Evolutionary conservation across 2,329 filamentous ascomycete species (phyloP), one percentile per base, ranked within the genome.

Genomic region (Alternaria burnsii): DNA sequence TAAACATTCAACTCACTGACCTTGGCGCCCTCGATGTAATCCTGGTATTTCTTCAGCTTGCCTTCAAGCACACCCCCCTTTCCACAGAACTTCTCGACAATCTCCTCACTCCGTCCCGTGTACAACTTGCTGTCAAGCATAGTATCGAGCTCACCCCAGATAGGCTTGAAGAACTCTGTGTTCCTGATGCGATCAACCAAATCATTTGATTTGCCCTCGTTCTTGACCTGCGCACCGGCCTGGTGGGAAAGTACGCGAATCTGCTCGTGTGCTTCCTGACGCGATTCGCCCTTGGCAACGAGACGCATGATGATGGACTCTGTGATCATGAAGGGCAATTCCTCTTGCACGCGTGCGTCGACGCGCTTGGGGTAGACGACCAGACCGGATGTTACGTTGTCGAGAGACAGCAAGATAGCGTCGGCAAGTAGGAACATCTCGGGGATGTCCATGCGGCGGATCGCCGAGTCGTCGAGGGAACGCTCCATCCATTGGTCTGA

Each of bases 241-340:
- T 96, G 83, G 80, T 93, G 90, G 2, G 87, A 91, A 44, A 97
- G 85, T 1, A 97, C 91, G 55, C 79, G 89, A 71, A 97, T 94
- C 78, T 94, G 82, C 81, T 97, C 93, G 79, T 97, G 93, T 1
- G 92, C 90, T 56, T 94, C 91, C 76, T 96, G 92, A 52, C 93
- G 83, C 10, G 87, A 91, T 28, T 83, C 85, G 32, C 91, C 92
- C 72, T 89, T 86, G 58, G 88, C 87, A 28, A 89, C 87, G 57
- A 94, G 84, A 68, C 87, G 88, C 91, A 96, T 79, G 71, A 79
- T 79, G 66, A 79, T 76, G 61, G 71, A 82, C 71, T 85, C 84
- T 8, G 89, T 93, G 8, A 88, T 86, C 90, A 94, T 96, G 81
- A 97, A 97, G 1, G 94, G 94, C 14, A 97, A 86, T 79, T 96